Conservation (phyloP, 495 filamentous ascomycete genomes). For the Paragyromitra xinjiangensis region DNA sequence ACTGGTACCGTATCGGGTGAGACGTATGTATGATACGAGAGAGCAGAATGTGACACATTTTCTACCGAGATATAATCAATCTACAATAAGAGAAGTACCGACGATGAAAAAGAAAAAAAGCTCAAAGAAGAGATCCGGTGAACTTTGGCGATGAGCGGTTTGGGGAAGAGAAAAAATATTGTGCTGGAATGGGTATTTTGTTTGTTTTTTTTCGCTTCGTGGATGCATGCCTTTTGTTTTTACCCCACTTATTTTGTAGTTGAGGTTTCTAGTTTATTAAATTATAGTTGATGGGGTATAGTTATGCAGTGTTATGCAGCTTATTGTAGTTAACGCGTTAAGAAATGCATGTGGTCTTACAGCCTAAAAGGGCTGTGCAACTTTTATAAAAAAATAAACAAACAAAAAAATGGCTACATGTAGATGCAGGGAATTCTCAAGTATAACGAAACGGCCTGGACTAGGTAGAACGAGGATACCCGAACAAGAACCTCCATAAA, state of each 20-base stretch:
- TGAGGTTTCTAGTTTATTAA: not conserved
- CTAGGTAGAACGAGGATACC: too few species aligned
- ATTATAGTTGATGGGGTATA: not conserved
- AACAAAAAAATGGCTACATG: not conserved
- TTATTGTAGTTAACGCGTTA: not conserved
- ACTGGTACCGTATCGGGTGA: not conserved
- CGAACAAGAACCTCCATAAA: not conserved
- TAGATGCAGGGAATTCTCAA: too few species aligned
- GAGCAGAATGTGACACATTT: not conserved
- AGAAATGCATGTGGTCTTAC: not conserved
- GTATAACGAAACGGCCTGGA: too few species aligned
- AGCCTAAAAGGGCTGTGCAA: not conserved
- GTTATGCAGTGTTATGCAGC: not conserved
- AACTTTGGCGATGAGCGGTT: not conserved
- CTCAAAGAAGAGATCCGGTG: not conserved
- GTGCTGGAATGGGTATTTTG: not conserved
- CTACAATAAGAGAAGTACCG: not conserved
- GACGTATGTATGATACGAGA: not conserved
- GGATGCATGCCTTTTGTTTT: not conserved
- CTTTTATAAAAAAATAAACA: not conserved
- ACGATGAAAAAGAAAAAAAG: not conserved
- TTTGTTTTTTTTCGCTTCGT: not conserved
- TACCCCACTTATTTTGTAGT: not conserved
- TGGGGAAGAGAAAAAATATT: not conserved
- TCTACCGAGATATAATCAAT: not conserved